Evolutionary conservation across 345 rosid species (phyloP), one percentile per base, ranked within the genome.

Genomic region (Lumnitzera littorea): DNA sequence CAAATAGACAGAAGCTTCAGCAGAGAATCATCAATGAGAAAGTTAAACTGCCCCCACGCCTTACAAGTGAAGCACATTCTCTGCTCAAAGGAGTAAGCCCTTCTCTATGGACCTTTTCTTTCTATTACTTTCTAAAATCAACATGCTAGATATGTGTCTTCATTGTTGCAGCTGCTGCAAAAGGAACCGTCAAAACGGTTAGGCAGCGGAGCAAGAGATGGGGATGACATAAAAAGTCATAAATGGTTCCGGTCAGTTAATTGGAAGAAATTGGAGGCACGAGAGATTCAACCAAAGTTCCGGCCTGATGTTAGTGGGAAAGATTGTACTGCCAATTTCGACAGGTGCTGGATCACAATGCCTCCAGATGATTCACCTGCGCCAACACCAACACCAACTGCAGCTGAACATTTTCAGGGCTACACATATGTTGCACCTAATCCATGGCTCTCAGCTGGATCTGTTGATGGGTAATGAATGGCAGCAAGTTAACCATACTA

Each of bases 291-390:
- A 52, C 91, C 86, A 14, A 84, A 78, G 74, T 87, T 84, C 74
- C 70, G 73, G 76, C 95, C 95, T 9, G 86, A 77, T 53, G 88
- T 84, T 55, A 74, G 76, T 59, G 95, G 95, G 48, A 82, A 77
- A 70, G 79, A 82, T n/a, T 87, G 88, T 69, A 79, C 64, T 51
- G 84, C 78, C 20, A 84, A 87, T 70, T 87, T 87, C 43, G 94
- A 87, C 68, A 41, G 66, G 60, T 87, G 94, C 70, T 82, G 94
- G 94, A 87, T 90, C 13, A 65, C 80, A 49, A 87, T 87, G 95
- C 86, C 90, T 31, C 49, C 68, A 49, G 82, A 80, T 62, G 95
- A 84, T 70, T 84, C 90, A 2, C 95, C 88, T 70, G 82, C 90
- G 2, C 90, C 88, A 13, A 90, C 86, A 64, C 56, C 86, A 25